A percentile compares a stretch with the other conserved stretches of the same genome.
Conservation (phyloP, 306 rosid genomes). For the Cicer bijugum region DNA sequence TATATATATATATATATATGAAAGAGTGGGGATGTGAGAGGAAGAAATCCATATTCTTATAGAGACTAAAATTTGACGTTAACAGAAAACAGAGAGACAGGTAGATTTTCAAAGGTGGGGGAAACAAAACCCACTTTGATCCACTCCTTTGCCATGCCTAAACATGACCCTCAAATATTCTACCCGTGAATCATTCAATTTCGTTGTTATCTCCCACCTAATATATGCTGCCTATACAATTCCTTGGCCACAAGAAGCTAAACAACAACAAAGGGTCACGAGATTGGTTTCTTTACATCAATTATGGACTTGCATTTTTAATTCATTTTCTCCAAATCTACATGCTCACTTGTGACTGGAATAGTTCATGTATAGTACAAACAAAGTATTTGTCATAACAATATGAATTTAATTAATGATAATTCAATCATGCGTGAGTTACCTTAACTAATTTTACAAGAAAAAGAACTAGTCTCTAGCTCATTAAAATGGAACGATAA, state of each 20-base stretch:
- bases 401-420: slow-evolving; percentile 5
- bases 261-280: slow-evolving; percentile 80
- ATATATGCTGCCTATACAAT: slow-evolving; percentile 43
- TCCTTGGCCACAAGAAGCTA: slow-evolving; percentile 61
- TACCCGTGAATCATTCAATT: slow-evolving; percentile 67
- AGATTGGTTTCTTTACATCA: slow-evolving; percentile 44
- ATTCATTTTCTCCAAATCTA: slow-evolving; percentile 22
- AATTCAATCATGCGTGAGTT: slow-evolving; percentile 41
- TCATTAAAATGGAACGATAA: slow-evolving; percentile 14
- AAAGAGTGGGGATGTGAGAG: too few relatives aligned
- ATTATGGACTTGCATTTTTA: slow-evolving; percentile 16
- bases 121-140: too few relatives aligned
- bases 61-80: too few relatives aligned
- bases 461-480: slow-evolving; percentile 14
- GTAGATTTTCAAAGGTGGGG: too few relatives aligned
- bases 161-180: not conserved
- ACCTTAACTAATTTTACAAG: slow-evolving; percentile 31
- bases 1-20: too few relatives aligned
- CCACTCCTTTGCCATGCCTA: too few relatives aligned
- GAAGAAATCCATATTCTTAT: too few relatives aligned
- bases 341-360: slow-evolving; percentile 35
- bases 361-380: slow-evolving; percentile 31
- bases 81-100: too few relatives aligned
- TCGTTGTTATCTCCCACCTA: slow-evolving; percentile 48
- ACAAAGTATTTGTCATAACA: slow-evolving; percentile 27